Evolutionary conservation across 169 alveolate genomes (phyloP).

Genomic region (Plasmodium gonderi): DNA sequence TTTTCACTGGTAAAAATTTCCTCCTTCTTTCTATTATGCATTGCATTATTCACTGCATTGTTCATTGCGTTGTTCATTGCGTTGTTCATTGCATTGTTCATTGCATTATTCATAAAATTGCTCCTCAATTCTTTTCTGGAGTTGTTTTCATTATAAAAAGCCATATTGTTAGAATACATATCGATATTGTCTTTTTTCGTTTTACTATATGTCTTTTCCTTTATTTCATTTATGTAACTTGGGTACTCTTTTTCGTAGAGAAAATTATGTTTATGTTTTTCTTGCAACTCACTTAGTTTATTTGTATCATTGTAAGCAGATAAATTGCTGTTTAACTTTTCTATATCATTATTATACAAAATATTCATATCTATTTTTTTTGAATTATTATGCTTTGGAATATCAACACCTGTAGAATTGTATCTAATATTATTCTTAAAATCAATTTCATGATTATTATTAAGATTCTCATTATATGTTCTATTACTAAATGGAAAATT

Average conservation of each 20-base stretch:
- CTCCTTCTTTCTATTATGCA: slow-evolving; percentile 13
- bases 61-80: background rate
- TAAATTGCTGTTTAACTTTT: slow-evolving; percentile 27
- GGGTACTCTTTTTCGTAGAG: slow-evolving; percentile 43
- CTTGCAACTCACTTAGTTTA: slow-evolving; percentile 53
- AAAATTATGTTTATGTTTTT: slow-evolving; percentile 46
- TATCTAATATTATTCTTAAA: slow-evolving; percentile 50
- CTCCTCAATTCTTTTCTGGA: slow-evolving; percentile 26
- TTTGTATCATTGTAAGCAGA: slow-evolving; percentile 42
- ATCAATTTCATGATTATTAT: slow-evolving; percentile 3
- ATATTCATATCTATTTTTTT: slow-evolving; percentile 41
- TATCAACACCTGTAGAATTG: slow-evolving; percentile 16
- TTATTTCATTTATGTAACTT: slow-evolving; percentile 12
- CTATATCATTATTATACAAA: slow-evolving; percentile 44
- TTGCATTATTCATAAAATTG: slow-evolving; percentile 9
- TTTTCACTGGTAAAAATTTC: slow-evolving; percentile 5
- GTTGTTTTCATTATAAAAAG: background rate
- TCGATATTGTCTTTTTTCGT: background rate
- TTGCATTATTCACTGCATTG: slow-evolving; percentile 1
- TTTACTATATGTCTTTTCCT: background rate
- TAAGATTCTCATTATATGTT: slow-evolving; percentile 19
- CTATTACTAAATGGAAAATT: slow-evolving; percentile 44
- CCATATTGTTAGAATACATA: background rate
- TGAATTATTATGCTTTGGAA: slow-evolving; percentile 19
- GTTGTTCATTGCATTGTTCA: background rate